phyloP scores from a whole-genome alignment of 495 filamentous ascomycete genomes.

The Penicillium bovifimosum region DNA sequence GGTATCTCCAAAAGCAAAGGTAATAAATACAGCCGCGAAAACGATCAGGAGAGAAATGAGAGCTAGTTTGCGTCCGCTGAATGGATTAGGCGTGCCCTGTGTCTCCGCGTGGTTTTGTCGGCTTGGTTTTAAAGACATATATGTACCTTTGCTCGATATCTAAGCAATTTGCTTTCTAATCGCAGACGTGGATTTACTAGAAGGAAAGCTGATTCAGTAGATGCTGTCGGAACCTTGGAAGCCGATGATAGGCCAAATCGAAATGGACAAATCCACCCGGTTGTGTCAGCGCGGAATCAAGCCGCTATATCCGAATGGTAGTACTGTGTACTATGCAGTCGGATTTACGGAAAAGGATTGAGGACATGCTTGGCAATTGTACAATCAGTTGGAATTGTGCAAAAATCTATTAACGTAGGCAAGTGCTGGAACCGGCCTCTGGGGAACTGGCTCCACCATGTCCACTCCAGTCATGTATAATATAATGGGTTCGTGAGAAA shows the following conservation, averaged over 20 bases:
- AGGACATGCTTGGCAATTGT: too few species aligned
- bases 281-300: conserved; percentile 27
- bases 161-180: not conserved
- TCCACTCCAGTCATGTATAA: conserved; percentile 1
- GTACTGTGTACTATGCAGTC: too few species aligned
- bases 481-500: not conserved
- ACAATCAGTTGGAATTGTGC: not conserved
- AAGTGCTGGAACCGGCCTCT: not conserved
- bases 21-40: conserved; percentile 12
- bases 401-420: conserved; percentile 6
- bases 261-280: not conserved
- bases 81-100: not conserved
- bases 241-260: conserved; percentile 21
- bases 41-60: conserved; percentile 14
- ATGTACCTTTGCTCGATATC: not conserved
- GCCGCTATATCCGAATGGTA: conserved; percentile 7
- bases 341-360: conserved; percentile 6
- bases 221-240: not conserved
- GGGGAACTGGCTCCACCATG: not conserved
- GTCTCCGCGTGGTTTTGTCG: not conserved
- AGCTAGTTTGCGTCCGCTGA: conserved; percentile 5
- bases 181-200: not conserved
- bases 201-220: not conserved
- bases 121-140: conserved; percentile 23
- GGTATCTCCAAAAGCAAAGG: conserved; percentile 15